These are phyloP conservation scores for Abortiporus biennis DNA, from an alignment of 1,284 basidiomycete species.

Conservation along the genomic window DNA sequence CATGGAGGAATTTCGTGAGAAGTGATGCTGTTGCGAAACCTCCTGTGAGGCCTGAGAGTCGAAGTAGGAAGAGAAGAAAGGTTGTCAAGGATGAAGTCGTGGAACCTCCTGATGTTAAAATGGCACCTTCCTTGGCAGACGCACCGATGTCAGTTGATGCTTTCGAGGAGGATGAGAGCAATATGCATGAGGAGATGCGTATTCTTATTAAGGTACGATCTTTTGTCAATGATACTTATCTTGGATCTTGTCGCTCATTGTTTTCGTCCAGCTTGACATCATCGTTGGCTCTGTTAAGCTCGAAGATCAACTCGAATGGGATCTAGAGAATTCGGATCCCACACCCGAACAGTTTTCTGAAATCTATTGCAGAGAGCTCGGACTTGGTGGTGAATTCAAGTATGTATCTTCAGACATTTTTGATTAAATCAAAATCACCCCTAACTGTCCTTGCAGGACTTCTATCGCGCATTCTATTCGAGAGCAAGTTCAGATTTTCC, in stretches of 20 bases:
- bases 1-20: conserved; percentile 55
- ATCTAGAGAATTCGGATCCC: conserved; percentile 73
- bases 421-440: conserved; percentile 11
- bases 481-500: conserved; percentile 90
- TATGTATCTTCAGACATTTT: conserved; percentile 32
- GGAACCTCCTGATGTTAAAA: conserved; percentile 10
- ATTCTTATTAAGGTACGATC: conserved; percentile 82
- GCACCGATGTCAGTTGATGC: conserved; percentile 21
- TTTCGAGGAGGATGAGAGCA: conserved; percentile 46
- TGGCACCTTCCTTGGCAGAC: conserved; percentile 11
- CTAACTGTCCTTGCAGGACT: conserved; percentile 50
- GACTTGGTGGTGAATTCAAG: conserved; percentile 90
- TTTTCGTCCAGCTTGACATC: conserved; percentile 75
- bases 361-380: conserved; percentile 83
- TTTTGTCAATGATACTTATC: not conserved
- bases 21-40: conserved; percentile 26
- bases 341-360: conserved; percentile 93
- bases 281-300: conserved; percentile 92
- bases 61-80: conserved; percentile 31
- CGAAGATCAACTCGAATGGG: conserved; percentile 99
- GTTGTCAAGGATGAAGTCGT: conserved; percentile 22
- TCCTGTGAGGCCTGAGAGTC: conserved; percentile 17
- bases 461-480: conserved; percentile 94
- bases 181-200: conserved; percentile 77
- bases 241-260: conserved; percentile 12